These are phyloP conservation scores for Zarea fungicola DNA, from an alignment of 2,329 filamentous ascomycete species.

Conservation along the genomic window DNA sequence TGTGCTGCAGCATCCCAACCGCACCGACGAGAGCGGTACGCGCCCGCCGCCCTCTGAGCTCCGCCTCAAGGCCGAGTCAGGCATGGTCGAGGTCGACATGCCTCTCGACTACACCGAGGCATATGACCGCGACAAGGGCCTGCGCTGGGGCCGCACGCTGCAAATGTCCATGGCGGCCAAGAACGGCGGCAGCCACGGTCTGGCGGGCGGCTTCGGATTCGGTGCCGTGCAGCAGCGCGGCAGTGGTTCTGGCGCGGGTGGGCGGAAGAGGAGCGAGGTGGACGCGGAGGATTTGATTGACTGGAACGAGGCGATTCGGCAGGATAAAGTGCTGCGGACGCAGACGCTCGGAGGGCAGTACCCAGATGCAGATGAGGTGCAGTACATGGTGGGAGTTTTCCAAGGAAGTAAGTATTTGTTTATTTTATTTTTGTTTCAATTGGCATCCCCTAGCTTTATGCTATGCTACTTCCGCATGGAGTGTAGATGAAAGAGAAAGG, in stretches of 20 bases:
- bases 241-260: conserved; percentile 21
- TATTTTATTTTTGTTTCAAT: neutral
- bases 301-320: conserved; percentile 63
- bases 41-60: conserved; percentile 60
- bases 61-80: conserved; percentile 74
- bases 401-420: conserved; percentile 61
- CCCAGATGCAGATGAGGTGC: conserved; percentile 61
- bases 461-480: too few relatives aligned
- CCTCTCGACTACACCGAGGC: conserved; percentile 66
- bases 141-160: conserved; percentile 76
- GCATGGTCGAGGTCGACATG: conserved; percentile 90
- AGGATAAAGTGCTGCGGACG: conserved; percentile 67
- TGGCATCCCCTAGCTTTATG: neutral
- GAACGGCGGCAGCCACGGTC: conserved; percentile 61
- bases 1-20: conserved; percentile 86
- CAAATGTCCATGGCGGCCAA: conserved; percentile 53
- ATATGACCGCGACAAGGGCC: conserved; percentile 79
- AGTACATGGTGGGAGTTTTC: conserved; percentile 93
- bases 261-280: conserved; percentile 31
- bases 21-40: conserved; percentile 46
- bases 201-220: conserved; percentile 68
- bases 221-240: conserved; percentile 40
- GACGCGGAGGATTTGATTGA: conserved; percentile 45
- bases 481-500: too few relatives aligned
- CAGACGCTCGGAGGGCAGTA: conserved; percentile 86